Evolutionary conservation across 2,329 filamentous ascomycete species (phyloP).

Genomic region (Corinectria fuckeliana): DNA sequence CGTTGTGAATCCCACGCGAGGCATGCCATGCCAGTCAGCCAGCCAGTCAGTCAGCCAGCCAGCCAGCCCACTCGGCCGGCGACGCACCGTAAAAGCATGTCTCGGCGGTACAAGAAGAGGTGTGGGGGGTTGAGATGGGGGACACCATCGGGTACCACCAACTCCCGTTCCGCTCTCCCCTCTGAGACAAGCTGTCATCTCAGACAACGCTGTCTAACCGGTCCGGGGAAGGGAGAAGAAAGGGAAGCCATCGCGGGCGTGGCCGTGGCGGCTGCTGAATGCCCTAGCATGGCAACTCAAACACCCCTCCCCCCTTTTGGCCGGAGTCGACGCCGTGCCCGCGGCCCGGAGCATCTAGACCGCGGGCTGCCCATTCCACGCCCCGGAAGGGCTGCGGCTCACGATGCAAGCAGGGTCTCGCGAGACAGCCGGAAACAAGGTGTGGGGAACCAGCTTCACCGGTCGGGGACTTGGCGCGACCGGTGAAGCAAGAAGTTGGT

Average conservation of each 20-base stretch:
- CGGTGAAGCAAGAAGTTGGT: background rate
- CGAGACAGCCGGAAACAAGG: constrained; percentile 10
- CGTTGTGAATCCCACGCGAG: background rate
- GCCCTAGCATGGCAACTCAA: too few species aligned
- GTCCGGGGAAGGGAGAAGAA: background rate
- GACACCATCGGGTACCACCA: background rate
- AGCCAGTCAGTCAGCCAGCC: background rate
- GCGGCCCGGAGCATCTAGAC: too few species aligned
- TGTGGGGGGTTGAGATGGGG: background rate
- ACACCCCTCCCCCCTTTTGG: too few species aligned
- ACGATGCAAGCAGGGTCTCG: constrained; percentile 30
- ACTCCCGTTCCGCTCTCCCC: background rate
- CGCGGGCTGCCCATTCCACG: constrained; percentile 8
- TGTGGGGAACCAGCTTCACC: constrained; percentile 5
- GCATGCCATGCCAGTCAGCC: background rate
- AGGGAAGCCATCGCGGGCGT: too few species aligned
- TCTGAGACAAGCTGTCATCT: constrained; percentile 6
- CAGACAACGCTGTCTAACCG: background rate
- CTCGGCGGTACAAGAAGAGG: background rate
- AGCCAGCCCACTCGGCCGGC: too few species aligned
- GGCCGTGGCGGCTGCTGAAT: too few species aligned
- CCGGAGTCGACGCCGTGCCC: too few species aligned
- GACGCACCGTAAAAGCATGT: constrained; percentile 1
- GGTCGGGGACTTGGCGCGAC: constrained; percentile 1
- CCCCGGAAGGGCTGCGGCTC: too few species aligned